Evolutionary conservation across 352 stramenopile genomes (phyloP).

Genomic region (Globisporangium acanthophoron): DNA sequence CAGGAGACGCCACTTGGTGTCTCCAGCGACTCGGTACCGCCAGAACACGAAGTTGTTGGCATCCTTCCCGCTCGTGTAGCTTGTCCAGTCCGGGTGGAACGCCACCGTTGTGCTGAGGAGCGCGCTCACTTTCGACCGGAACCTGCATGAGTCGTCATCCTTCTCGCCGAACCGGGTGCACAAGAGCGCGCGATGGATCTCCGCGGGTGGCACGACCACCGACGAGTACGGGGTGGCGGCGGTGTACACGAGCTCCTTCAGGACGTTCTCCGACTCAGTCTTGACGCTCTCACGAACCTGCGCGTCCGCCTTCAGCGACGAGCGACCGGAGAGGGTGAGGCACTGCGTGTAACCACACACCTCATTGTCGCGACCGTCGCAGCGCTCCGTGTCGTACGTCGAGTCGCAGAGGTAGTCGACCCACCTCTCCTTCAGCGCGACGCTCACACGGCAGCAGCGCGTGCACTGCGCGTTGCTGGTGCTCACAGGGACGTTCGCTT

Average conservation of each 20-base stretch:
- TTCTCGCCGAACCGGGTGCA: constrained; percentile 10
- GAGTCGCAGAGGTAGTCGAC: constrained; percentile 18
- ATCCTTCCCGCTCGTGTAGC: constrained; percentile 6
- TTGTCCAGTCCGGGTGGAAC: constrained; percentile 6
- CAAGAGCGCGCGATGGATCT: constrained; percentile 15
- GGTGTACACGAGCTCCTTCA: background rate
- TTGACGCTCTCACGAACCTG: constrained; percentile 6
- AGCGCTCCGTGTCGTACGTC: constrained; percentile 18
- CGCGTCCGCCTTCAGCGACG: background rate
- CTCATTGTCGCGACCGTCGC: constrained; percentile 7
- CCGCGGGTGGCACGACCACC: background rate
- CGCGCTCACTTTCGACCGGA: constrained; percentile 2
- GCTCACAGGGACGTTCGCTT: constrained; percentile 2
- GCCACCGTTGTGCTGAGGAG: constrained; percentile 6
- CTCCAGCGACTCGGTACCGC: constrained; percentile 11
- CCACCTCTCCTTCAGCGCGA: constrained; percentile 20
- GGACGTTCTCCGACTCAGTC: constrained; percentile 5
- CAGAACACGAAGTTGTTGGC: constrained; percentile 12
- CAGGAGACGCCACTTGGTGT: constrained; percentile 8
- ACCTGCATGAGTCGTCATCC: constrained; percentile 3
- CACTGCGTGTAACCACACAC: constrained; percentile 11
- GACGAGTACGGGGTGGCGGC: background rate
- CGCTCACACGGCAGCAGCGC: constrained; percentile 16
- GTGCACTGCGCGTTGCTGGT: constrained; percentile 4
- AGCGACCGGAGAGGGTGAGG: constrained; percentile 7